phyloP scores from a whole-genome alignment of 78 protist genomes.

The Dictyostelium firmibasis region DNA sequence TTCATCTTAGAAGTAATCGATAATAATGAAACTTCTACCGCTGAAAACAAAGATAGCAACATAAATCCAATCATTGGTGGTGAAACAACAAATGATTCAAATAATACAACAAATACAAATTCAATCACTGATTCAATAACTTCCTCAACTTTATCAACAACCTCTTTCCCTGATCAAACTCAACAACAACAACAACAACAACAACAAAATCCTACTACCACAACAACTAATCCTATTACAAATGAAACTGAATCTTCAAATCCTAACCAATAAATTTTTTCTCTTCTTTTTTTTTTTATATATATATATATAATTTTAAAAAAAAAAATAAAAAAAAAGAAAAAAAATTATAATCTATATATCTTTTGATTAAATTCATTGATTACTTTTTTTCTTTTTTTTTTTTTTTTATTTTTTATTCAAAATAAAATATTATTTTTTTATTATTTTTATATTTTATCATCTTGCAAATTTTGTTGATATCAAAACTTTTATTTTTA shows the following conservation, averaged over 20 bases:
- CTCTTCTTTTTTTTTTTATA: too few species aligned
- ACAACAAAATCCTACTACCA: not conserved
- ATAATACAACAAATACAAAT: not conserved
- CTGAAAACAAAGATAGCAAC: not conserved
- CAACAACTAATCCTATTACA: not conserved
- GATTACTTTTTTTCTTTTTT: too few species aligned
- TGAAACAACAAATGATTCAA: not conserved
- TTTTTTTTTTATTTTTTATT: too few species aligned
- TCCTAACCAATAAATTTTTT: not conserved
- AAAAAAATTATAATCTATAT: too few species aligned
- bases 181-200: not conserved
- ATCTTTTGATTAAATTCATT: too few species aligned
- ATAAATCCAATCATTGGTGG: not conserved
- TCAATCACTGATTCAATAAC: slow-evolving; percentile 10
- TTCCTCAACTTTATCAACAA: not conserved
- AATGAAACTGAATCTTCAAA: not conserved
- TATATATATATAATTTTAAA: not conserved
- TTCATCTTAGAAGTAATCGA: slow-evolving; percentile 57
- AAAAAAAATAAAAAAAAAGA: not conserved
- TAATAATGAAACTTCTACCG: not conserved
- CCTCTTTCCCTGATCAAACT: not conserved
- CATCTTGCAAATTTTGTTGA: too few species aligned
- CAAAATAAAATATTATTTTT: too few species aligned
- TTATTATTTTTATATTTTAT: too few species aligned
- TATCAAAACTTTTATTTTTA: too few species aligned